Percentiles rank a stretch among this genome's conserved stretches.
phyloP scores from a whole-genome alignment of 352 stramenopile genomes.

The Globisporangium canariense region DNA sequence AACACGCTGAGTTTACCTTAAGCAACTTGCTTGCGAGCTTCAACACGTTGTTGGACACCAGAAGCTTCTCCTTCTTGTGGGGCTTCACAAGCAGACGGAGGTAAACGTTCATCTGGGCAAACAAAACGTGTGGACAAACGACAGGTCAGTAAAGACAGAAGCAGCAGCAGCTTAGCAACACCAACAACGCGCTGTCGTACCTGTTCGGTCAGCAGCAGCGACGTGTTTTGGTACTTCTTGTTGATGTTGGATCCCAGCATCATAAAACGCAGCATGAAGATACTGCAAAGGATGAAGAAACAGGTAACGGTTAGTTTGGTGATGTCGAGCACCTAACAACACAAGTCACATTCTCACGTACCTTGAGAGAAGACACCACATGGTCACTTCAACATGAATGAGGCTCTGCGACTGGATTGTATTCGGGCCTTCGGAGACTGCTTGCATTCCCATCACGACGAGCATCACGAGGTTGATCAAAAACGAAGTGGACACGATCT shows the following conservation, averaged over 20 bases:
- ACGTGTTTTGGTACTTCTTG: constrained; percentile 91
- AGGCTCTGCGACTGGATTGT: constrained; percentile 59
- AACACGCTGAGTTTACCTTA: constrained; percentile 37
- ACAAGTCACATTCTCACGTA: constrained; percentile 22
- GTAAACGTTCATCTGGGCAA: constrained; percentile 81
- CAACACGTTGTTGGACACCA: constrained; percentile 89
- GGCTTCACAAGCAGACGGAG: constrained; percentile 77
- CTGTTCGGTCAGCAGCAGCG: constrained; percentile 88
- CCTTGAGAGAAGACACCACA: constrained; percentile 84
- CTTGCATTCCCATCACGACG: constrained; percentile 83
- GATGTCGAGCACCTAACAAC: constrained; percentile 4
- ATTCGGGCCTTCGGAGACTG: constrained; percentile 56
- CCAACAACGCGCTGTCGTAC: constrained; percentile 24
- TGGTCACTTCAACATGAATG: constrained; percentile 80
- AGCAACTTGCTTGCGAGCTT: constrained; percentile 90
- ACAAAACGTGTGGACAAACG: constrained; percentile 4
- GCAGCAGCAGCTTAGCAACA: constrained; percentile 4
- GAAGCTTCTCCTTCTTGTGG: constrained; percentile 87
- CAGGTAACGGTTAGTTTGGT: not conserved
- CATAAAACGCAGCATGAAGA: constrained; percentile 90
- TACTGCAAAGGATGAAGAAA: constrained; percentile 30
- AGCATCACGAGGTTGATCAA: constrained; percentile 84
- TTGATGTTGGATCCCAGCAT: constrained; percentile 90
- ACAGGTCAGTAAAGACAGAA: constrained; percentile 12
- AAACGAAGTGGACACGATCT: constrained; percentile 88